Conservation (phyloP, 169 alveolate species). For the Plasmodium ovale region DNA sequence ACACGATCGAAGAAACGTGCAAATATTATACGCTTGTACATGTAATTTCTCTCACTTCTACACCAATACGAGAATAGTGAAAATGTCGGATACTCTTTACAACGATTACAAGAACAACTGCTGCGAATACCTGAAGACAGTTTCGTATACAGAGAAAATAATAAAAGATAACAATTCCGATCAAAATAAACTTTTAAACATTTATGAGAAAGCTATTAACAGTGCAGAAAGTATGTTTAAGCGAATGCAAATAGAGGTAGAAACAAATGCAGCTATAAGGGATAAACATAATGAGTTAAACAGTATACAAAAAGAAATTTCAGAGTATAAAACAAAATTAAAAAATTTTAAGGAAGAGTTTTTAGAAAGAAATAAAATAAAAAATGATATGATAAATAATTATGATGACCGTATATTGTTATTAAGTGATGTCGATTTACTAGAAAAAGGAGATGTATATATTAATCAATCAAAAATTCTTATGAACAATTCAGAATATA, state of each 20-base stretch:
- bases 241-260: conserved; percentile 62
- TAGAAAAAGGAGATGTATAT: conserved; percentile 67
- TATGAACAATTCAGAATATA: conserved; percentile 43
- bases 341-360: conserved; percentile 30
- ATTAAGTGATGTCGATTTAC: conserved; percentile 59
- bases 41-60: background rate
- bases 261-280: conserved; percentile 21
- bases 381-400: conserved; percentile 1
- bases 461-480: conserved; percentile 65
- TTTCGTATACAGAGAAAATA: conserved; percentile 51
- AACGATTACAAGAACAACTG: conserved; percentile 70
- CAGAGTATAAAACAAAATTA: conserved; percentile 48
- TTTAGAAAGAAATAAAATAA: conserved; percentile 11
- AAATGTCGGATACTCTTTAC: conserved; percentile 59
- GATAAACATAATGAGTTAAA: conserved; percentile 28
- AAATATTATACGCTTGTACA: background rate
- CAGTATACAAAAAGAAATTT: conserved; percentile 26
- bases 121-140: conserved; percentile 47
- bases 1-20: background rate
- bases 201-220: conserved; percentile 58
- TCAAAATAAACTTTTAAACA: conserved; percentile 34
- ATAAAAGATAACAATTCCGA: conserved; percentile 62
- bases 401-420: conserved; percentile 52
- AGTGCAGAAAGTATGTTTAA: conserved; percentile 71
- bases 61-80: background rate